Evolutionary conservation across 2,329 filamentous ascomycete genomes (phyloP).

Genomic region (Akanthomyces muscarius): DNA sequence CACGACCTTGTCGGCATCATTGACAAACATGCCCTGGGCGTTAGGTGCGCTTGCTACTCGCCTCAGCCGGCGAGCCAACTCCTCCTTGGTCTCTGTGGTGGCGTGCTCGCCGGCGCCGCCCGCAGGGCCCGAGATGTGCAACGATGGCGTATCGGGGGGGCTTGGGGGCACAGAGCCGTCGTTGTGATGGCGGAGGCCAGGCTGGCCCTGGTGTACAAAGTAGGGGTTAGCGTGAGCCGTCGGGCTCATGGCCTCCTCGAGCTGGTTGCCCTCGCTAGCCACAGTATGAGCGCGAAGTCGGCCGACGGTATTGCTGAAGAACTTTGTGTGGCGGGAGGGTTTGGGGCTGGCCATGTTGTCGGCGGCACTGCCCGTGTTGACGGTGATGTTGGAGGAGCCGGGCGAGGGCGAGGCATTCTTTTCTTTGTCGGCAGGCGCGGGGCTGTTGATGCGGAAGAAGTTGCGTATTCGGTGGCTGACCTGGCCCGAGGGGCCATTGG

Average conservation of each 20-base stretch:
- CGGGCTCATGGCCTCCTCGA: constrained; percentile 85
- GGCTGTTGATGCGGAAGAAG: constrained; percentile 65
- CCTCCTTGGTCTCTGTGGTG: constrained; percentile 81
- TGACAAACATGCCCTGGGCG: constrained; percentile 82
- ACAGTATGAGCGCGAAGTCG: constrained; percentile 87
- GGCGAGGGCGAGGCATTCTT: constrained; percentile 56
- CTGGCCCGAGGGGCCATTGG: constrained; percentile 50
- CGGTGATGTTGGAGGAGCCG: constrained; percentile 16
- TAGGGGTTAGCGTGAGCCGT: constrained; percentile 96
- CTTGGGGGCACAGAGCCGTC: constrained; percentile 89
- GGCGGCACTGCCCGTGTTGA: constrained; percentile 16
- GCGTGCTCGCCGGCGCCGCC: constrained; percentile 62
- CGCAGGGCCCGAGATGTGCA: constrained; percentile 67
- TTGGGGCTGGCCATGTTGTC: constrained; percentile 38
- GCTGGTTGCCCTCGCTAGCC: constrained; percentile 84
- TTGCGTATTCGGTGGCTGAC: constrained; percentile 67
- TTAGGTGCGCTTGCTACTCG: constrained; percentile 96
- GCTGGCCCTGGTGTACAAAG: constrained; percentile 93
- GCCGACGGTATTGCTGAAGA: constrained; percentile 80
- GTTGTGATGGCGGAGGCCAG: constrained; percentile 89
- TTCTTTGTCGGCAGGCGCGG: constrained; percentile 39
- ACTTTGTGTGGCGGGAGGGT: constrained; percentile 78
- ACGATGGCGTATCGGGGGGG: constrained; percentile 80
- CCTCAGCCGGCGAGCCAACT: constrained; percentile 85
- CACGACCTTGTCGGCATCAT: constrained; percentile 27